Evolutionary conservation across 306 rosid species (phyloP), one percentile per base, ranked within the genome.

Genomic region (Acacia confusa): DNA sequence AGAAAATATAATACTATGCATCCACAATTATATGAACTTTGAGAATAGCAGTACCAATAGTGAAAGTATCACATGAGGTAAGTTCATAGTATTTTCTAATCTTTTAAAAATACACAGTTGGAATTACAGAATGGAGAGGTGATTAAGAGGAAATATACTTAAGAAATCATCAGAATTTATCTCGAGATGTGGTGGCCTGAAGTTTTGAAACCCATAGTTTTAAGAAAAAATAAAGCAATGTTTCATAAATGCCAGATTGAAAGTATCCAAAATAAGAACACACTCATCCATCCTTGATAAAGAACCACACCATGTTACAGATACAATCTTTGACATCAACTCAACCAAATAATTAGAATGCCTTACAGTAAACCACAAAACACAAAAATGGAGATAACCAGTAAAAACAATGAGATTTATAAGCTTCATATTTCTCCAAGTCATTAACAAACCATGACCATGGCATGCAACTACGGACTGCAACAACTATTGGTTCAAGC

Each of bases 81-180:
- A 57, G 52, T 55, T 75, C 24, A 7, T 6, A 58, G 43, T 6
- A 74, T 53, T 20, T 40, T 19, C 19, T 52, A 27, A 32, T 52
- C n/a, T 20, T 32, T 3, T 2, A 47, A 25, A 48, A 27, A 48
- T 48, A 48, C 16, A 15, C 36, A 4, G 9, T 16, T 28, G 63
- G 60, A 48, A 72, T 72, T 72, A 28, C 63, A 17, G 27, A 75
- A 82, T 70, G 81, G 78, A 85, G 84, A 77, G 60, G 77, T 82
- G 78, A 81, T 41, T 65, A 52, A 61, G 79, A 63, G 61, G 28
- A 68, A 50, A 78, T 19, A 13, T 9, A 72, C 45, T 44, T 13
- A 22, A 58, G 61, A 3, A 63, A 79, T 63, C 16, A 78, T 34
- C 36, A 32, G 9, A 70, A 55, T 38, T 65, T 24, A 68, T 64